Evolutionary conservation across 2,329 filamentous ascomycete species (phyloP).

Genomic region (Emmonsia crescens): DNA sequence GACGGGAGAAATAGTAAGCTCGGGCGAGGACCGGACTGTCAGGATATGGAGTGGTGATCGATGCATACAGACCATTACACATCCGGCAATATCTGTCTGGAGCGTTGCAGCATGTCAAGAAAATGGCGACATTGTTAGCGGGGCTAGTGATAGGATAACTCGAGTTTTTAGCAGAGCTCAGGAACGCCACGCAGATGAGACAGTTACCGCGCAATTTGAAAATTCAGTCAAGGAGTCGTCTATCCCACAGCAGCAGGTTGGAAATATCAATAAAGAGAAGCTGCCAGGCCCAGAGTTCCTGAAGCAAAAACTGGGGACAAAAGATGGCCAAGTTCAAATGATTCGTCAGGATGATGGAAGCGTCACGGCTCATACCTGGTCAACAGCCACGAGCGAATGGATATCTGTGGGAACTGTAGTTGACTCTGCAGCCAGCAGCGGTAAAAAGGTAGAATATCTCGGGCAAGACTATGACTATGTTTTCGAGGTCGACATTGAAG

Average conservation of each 20-base stretch:
- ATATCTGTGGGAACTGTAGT: slow-evolving; percentile 89
- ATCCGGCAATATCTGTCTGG: slow-evolving; percentile 96
- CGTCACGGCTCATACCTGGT: slow-evolving; percentile 84
- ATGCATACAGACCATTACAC: slow-evolving; percentile 90
- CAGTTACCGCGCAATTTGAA: slow-evolving; percentile 63
- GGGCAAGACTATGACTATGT: slow-evolving; percentile 93
- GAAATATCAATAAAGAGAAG: slow-evolving; percentile 81
- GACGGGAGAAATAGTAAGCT: slow-evolving; percentile 77
- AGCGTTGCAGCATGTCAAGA: slow-evolving; percentile 69
- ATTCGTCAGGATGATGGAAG: slow-evolving; percentile 72
- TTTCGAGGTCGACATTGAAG: slow-evolving; percentile 92
- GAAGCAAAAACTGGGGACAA: slow-evolving; percentile 70
- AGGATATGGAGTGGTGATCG: slow-evolving; percentile 73
- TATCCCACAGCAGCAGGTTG: slow-evolving; percentile 77
- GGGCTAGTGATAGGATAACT: slow-evolving; percentile 76
- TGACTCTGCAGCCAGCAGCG: slow-evolving; percentile 72
- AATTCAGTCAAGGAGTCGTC: slow-evolving; percentile 71
- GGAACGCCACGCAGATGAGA: slow-evolving; percentile 58
- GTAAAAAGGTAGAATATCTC: slow-evolving; percentile 62
- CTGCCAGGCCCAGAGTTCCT: slow-evolving; percentile 83
- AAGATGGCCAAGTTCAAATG: slow-evolving; percentile 92
- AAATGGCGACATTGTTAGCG: slow-evolving; percentile 86
- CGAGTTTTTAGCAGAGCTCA: slow-evolving; percentile 69
- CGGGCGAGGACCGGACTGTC: slow-evolving; percentile 88
- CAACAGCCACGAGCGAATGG: slow-evolving; percentile 60